Evolutionary conservation across 148 eudicot genomes (phyloP), one percentile per base, ranked within the genome.

Genomic region (Suaeda aralocaspica): DNA sequence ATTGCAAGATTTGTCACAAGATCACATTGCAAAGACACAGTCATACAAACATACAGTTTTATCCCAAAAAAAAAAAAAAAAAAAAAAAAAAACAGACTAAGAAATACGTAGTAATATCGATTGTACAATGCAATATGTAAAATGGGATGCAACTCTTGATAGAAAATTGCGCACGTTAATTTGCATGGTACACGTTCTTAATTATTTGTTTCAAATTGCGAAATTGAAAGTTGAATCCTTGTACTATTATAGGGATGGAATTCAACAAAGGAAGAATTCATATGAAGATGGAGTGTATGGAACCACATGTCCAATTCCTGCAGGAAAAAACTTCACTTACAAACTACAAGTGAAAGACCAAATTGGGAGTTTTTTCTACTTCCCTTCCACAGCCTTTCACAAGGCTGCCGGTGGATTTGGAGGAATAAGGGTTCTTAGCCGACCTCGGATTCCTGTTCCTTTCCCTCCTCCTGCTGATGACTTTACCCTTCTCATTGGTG

Each of bases 351-450:
- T 84, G 9, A 92, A 92, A 53, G 97, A 92, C 78, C 96, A 92
- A 69, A 92, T 92, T 7, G 97, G 97, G 6, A 89, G 87, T 76
- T 89, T 82, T 78, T 92, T 80, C 72, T 89, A 92, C 66, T 92
- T 84, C 78, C 97, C 97, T 0, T 89, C 97, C 0, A 84, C 88
- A 2, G 85, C 68, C 30, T 83, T 92, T 74, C 97, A 92, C 73
- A 92, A 87, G 66, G 92, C 96, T 0, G 96, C 89, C 2, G 97
- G 97, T 52, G 96, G 92, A 6, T 92, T 81, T 31, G 97, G 97
- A 12, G 89, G 83, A 13, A 86, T 92, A 44, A 76, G 81, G 36
- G 84, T 92, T 29, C 84, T 84, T 52, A 89, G 89, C 74, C 52
- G 92, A 69, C 97, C 96, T 1, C 67, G 48, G 21, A 86, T 92